These are phyloP conservation scores for Halteria grandinella DNA, from an alignment of 73 alveolate species.

Conservation along the genomic window DNA sequence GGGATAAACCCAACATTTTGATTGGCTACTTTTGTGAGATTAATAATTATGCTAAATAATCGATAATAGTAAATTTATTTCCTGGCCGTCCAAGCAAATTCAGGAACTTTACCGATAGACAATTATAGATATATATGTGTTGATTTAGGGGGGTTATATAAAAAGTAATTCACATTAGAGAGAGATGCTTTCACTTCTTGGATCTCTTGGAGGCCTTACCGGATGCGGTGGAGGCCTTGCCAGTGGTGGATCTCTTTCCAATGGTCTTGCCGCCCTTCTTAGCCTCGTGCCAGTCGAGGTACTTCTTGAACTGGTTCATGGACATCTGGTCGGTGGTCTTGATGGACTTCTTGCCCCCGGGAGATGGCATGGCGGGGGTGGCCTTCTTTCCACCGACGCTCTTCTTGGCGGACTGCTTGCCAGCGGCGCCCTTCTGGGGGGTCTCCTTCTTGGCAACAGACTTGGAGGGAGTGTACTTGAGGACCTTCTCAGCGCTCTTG, in stretches of 20 bases:
- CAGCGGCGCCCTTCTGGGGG: constrained; percentile 38
- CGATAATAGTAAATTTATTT: too few species aligned
- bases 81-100: too few species aligned
- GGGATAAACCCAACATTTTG: too few species aligned
- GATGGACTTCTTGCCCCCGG: constrained; percentile 19
- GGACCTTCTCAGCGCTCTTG: constrained; percentile 38
- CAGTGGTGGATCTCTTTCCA: constrained; percentile 45
- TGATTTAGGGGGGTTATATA: too few species aligned
- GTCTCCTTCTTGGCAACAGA: constrained; percentile 31
- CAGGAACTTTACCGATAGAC: too few species aligned
- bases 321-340: constrained; percentile 31
- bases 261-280: constrained; percentile 23
- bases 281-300: constrained; percentile 25
- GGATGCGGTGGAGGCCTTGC: constrained; percentile 13
- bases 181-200: constrained; percentile 36
- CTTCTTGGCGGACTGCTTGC: constrained; percentile 20
- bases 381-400: constrained; percentile 12
- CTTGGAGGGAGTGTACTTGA: constrained; percentile 44
- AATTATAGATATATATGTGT: too few species aligned
- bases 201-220: constrained; percentile 43
- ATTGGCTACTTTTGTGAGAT: too few species aligned
- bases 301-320: constrained; percentile 34
- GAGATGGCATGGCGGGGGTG: constrained; percentile 37
- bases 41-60: too few species aligned
- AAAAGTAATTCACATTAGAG: too few species aligned